These are phyloP conservation scores for Amaranthus tricolor DNA, from an alignment of 179 eudicot species.

Conservation along the genomic window DNA sequence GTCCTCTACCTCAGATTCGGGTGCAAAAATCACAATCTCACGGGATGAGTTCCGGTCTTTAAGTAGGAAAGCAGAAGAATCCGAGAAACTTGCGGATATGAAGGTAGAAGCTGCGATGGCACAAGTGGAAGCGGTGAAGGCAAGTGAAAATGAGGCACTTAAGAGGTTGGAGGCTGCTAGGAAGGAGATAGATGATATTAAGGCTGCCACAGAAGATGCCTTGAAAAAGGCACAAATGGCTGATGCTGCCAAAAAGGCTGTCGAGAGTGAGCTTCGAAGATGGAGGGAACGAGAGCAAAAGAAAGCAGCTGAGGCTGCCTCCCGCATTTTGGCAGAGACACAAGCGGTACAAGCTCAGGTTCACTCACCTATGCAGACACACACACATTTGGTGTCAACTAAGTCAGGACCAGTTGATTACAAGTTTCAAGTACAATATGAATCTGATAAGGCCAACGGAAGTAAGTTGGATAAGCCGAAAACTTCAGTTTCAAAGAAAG, in stretches of 20 bases:
- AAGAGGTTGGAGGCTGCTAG: conserved; percentile 53
- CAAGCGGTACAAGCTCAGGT: conserved; percentile 20
- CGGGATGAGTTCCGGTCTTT: conserved; percentile 72
- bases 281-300: conserved; percentile 85
- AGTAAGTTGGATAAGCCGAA: conserved; percentile 44
- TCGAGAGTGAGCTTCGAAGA: conserved; percentile 83
- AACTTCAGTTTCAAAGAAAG: conserved; percentile 55
- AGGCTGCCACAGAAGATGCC: conserved; percentile 58
- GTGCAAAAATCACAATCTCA: conserved; percentile 63
- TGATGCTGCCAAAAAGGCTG: conserved; percentile 80
- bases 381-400: conserved; percentile 27
- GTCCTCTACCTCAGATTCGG: conserved; percentile 68
- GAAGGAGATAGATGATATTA: conserved; percentile 64
- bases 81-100: conserved; percentile 65
- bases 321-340: conserved; percentile 64
- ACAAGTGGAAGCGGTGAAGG: conserved; percentile 75
- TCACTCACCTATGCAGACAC: conserved; percentile 17
- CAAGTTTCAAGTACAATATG: conserved; percentile 37
- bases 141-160: conserved; percentile 60
- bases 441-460: conserved; percentile 26
- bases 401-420: conserved; percentile 52
- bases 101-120: conserved; percentile 90
- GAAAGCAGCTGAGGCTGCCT: conserved; percentile 77
- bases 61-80: conserved; percentile 71
- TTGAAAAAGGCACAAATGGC: conserved; percentile 75